phyloP scores from a whole-genome alignment of 176 grass and related monocot species.

The Carex parvula region DNA sequence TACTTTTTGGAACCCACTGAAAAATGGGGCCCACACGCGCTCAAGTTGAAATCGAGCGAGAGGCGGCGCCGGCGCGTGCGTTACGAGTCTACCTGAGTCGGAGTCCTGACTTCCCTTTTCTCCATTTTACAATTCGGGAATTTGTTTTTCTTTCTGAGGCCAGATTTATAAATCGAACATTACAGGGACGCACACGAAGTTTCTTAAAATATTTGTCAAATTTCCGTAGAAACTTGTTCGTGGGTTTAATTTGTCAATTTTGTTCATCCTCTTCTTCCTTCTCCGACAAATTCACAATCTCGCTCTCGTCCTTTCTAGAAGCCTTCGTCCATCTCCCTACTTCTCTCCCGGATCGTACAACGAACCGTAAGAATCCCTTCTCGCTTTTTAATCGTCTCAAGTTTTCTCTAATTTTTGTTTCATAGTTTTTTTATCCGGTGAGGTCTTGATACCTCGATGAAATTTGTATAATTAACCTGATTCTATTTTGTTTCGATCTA shows the following conservation, averaged over 20 bases:
- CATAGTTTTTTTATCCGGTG: neutral
- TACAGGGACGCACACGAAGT: neutral
- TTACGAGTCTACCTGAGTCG: no score
- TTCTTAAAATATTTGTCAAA: neutral
- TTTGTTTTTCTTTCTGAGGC: neutral
- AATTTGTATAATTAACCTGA: neutral
- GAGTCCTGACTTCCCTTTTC: neutral
- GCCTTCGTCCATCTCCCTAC: neutral
- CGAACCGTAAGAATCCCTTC: neutral
- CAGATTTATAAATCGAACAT: neutral
- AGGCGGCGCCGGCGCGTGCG: no score
- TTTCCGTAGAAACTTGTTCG: neutral
- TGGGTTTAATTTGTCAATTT: neutral
- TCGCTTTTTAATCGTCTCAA: neutral
- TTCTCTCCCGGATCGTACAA: neutral
- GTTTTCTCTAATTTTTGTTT: constrained; percentile 2
- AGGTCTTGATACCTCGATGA: neutral
- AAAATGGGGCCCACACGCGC: neutral
- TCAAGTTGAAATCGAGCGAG: no score
- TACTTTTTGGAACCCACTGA: neutral
- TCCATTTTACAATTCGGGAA: neutral
- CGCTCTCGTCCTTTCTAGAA: neutral
- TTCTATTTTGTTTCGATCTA: neutral
- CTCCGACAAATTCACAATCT: neutral
- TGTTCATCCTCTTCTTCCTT: neutral